phyloP scores from a whole-genome alignment of 768 basidiomycete genomes.

The Leccinum aurantiacum region DNA sequence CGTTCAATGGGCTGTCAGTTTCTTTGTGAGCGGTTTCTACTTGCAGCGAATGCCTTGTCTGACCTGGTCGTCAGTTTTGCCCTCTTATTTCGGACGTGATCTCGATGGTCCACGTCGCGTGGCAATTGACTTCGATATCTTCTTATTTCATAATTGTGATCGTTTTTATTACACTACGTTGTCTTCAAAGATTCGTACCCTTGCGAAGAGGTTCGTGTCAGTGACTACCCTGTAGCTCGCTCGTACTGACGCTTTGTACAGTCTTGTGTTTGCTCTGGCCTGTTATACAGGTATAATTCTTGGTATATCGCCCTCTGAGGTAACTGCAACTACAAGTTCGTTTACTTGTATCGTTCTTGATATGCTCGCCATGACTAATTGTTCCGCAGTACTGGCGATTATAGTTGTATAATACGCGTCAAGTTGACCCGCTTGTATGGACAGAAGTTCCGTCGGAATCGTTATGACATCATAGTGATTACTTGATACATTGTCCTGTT shows the following conservation, averaged over 20 bases:
- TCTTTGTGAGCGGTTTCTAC: conserved; percentile 19
- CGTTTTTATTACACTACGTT: conserved; percentile 3
- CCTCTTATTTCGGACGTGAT: conserved; percentile 25
- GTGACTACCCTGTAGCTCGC: background rate
- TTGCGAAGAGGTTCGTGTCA: conserved; percentile 12
- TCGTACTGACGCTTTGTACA: conserved; percentile 4
- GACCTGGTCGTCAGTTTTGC: conserved; percentile 15
- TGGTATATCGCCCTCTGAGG: background rate
- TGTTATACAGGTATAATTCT: background rate
- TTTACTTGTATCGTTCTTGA: background rate
- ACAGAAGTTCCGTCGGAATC: background rate
- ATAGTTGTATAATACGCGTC: background rate
- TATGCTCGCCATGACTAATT: background rate
- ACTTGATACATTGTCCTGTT: background rate
- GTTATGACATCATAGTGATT: background rate
- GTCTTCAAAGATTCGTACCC: conserved; percentile 3
- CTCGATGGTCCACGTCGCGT: conserved; percentile 14
- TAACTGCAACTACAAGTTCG: background rate
- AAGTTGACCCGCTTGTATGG: background rate
- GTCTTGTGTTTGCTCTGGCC: conserved; percentile 2
- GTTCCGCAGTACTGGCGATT: conserved; percentile 4
- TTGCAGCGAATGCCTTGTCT: background rate
- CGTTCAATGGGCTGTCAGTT: conserved; percentile 19
- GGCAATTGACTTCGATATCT: conserved; percentile 15
- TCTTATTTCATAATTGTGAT: conserved; percentile 15